Base-by-base conservation (phyloP, 2,329 filamentous ascomycete genomes). In the Rhynchosporium graminicola region DNA sequence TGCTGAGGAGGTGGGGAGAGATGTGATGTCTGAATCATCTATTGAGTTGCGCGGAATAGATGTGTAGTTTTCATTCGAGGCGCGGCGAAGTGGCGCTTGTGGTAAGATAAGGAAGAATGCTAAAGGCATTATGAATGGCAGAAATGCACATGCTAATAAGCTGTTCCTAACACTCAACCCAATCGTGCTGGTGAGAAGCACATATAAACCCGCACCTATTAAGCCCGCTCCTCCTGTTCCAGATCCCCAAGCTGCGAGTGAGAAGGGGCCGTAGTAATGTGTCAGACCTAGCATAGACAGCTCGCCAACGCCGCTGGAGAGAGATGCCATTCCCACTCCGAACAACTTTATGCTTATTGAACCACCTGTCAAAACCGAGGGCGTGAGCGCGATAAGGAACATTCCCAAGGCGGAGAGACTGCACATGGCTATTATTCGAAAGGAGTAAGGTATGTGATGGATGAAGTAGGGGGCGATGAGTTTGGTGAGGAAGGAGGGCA, bases 391-490 rank as follows among this genome's bases (percentile, higher is more conserved):
- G 42, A 98, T 87, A 51, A 96, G 82, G 51, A 96, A 82, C 95
- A 98, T 98, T 64, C 95, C 95, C 6, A 80, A 76, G n/a, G 87
- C 84, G 0, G 93, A 96, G 2, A 96, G 79, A 1, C 80, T 80
- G 65, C 90, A 90, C 74, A 97, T 91, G 57, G 88, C 75, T 51
- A 91, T 72, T 62, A 97, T 85, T 8, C 95, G 90, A 2, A 87
- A 71, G 28, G 82, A 80, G 77, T 98, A 98, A 0, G 94, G 90
- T 8, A 98, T 83, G 62, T 84, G 81, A 74, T 97, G 92, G 73
- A 98, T 97, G 71, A 96, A 94, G 80, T 98, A 97, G 0, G 95
- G 95, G 0, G 91, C 92, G 71, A 92, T 79, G 55, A 98, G 83
- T 76, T 98, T 98, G 57, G 89, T 91, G 60, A 90, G 76, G 77